Conservation (phyloP, 2,329 filamentous ascomycete genomes). For the Arthrobotrys entomopaga region DNA sequence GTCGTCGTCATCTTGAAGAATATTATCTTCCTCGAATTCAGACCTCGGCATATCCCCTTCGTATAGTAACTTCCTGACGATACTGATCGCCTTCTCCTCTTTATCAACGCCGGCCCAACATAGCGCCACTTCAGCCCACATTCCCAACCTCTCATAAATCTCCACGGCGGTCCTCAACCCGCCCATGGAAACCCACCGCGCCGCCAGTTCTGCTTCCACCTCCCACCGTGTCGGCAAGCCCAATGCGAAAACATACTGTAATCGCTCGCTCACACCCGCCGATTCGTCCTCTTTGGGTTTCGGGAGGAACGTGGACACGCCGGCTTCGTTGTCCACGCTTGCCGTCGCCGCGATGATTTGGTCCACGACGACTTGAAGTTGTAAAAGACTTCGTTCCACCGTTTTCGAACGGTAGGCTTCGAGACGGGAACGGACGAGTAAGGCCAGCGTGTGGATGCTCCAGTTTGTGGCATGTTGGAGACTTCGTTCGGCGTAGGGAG, state of each 20-base stretch:
- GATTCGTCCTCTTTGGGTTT: constrained; percentile 77
- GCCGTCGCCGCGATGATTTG: constrained; percentile 90
- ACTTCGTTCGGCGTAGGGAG: constrained; percentile 89
- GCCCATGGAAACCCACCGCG: constrained; percentile 89
- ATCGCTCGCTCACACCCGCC: constrained; percentile 77
- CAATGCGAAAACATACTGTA: constrained; percentile 85
- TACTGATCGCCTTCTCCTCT: constrained; percentile 81
- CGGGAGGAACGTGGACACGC: constrained; percentile 65
- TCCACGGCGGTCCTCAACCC: constrained; percentile 89
- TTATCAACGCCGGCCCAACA: constrained; percentile 82
- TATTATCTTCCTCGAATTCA: constrained; percentile 63
- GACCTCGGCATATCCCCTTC: constrained; percentile 63
- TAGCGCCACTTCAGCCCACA: constrained; percentile 94
- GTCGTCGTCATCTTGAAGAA: constrained; percentile 64
- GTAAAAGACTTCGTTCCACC: constrained; percentile 85
- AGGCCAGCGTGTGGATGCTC: constrained; percentile 95
- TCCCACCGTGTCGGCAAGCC: constrained; percentile 90
- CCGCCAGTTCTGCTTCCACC: constrained; percentile 89
- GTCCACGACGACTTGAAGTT: constrained; percentile 93
- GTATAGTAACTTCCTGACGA: constrained; percentile 83
- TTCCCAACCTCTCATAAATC: constrained; percentile 90
- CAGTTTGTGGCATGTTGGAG: constrained; percentile 91
- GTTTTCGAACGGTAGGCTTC: constrained; percentile 89
- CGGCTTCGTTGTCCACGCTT: constrained; percentile 60
- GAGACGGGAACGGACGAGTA: constrained; percentile 88